Evolutionary conservation across 2,329 filamentous ascomycete genomes (phyloP).

Genomic region (Pseudogymnoascus sp.): DNA sequence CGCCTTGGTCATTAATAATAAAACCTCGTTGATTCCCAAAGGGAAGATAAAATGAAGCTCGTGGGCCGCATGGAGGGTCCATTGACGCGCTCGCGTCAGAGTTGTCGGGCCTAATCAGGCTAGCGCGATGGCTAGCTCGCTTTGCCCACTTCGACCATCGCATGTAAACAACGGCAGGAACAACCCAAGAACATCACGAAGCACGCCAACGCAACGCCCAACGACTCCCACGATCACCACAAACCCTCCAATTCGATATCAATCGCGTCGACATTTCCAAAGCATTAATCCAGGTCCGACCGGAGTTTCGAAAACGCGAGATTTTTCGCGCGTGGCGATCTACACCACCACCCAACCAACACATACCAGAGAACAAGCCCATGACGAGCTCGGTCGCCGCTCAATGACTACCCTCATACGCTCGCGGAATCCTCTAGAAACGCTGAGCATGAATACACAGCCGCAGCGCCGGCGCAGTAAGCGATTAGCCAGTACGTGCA

Average conservation of each 20-base stretch:
- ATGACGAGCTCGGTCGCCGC: conserved; percentile 7
- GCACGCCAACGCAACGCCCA: conserved; percentile 3
- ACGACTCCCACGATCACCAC: not conserved
- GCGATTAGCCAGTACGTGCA: conserved; percentile 52
- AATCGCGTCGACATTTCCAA: not conserved
- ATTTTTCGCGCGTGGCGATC: not conserved
- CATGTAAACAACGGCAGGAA: conserved; percentile 8
- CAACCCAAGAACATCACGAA: conserved; percentile 6
- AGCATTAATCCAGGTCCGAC: not conserved
- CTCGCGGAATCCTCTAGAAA: conserved; percentile 57
- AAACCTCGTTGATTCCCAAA: not conserved
- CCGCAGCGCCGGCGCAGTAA: conserved; percentile 55
- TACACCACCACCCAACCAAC: not conserved
- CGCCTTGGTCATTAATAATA: not conserved
- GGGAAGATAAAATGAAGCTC: not conserved
- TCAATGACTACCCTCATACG: conserved; percentile 66
- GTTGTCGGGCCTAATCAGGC: conserved; percentile 1
- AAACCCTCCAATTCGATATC: not conserved
- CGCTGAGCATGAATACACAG: conserved; percentile 59
- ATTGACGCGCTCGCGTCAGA: conserved; percentile 4
- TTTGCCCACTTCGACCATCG: not conserved
- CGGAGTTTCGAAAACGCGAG: conserved; percentile 1
- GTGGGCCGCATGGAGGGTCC: not conserved
- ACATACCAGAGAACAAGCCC: not conserved
- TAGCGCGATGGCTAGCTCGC: not conserved